phyloP scores from a whole-genome alignment of 2,329 filamentous ascomycete species.

The Raffaelea deltoideospora region DNA sequence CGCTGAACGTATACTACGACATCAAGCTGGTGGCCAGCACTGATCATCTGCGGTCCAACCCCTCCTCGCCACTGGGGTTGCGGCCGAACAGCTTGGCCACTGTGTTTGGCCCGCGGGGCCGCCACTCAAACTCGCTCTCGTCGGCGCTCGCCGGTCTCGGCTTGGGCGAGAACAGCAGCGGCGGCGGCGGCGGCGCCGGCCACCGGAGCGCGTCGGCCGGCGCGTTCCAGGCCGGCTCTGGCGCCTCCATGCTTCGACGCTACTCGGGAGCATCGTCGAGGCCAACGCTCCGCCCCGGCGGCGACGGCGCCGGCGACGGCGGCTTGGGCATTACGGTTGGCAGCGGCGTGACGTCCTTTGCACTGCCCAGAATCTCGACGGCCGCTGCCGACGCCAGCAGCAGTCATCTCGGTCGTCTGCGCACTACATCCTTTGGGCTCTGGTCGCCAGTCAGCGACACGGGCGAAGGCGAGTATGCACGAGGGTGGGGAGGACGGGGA shows the following conservation, averaged over 20 bases:
- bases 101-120: conserved; percentile 20
- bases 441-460: conserved; percentile 25
- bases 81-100: conserved; percentile 14
- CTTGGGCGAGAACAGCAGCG: conserved; percentile 8
- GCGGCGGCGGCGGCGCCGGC: conserved; percentile 8
- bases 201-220: conserved; percentile 12
- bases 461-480: too few species aligned
- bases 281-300: not conserved
- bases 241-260: conserved; percentile 2
- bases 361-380: conserved; percentile 1
- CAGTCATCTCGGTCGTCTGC: conserved; percentile 14
- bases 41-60: conserved; percentile 48
- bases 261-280: conserved; percentile 5
- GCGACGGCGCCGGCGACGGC: conserved; percentile 3
- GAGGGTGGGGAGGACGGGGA: conserved; percentile 20
- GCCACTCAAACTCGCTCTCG: conserved; percentile 27
- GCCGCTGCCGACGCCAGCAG: too few species aligned
- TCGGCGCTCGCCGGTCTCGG: conserved; percentile 12
- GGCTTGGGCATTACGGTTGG: conserved; percentile 23
- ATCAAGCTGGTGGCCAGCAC: conserved; percentile 60
- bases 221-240: conserved; percentile 3
- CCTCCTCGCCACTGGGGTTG: conserved; percentile 8
- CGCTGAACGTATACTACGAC: conserved; percentile 51
- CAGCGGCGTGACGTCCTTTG: conserved; percentile 21
- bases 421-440: conserved; percentile 28